Base-by-base conservation (phyloP, 2,329 filamentous ascomycete species). In the Hymenoscyphus fructigenus region DNA sequence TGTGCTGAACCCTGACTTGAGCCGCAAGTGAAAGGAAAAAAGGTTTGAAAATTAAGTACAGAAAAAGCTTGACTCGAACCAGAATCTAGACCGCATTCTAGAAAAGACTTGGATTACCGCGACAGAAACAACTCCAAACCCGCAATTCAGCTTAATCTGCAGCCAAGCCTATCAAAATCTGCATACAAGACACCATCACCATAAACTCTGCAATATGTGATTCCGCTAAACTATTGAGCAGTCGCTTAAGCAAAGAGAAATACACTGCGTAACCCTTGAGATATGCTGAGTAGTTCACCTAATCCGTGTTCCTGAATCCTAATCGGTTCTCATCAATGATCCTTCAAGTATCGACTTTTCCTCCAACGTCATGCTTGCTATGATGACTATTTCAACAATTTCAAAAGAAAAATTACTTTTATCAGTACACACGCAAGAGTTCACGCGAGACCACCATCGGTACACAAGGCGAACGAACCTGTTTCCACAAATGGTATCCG, bases 171-270 rank as follows among this genome's bases (percentile, higher is more conserved):
- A 10, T 53, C 9, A 38, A 38, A 38, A 38, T 38, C 36, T 38
- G 36, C 36, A 38, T 38, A 38, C 57, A 59, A 38, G 12, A 41
- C 32, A 20, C 32, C 36, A 28, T 12, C 47, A 53, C 10, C 47
- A 14, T 53, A 23, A 23, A 14, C 47, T 26, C 60, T 36, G 56
- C 59, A 65, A 65, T 68, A 67, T 72, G 50, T 69, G 63, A 71
- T 72, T 70, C 56, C 68, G 67, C 67, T 71, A 69, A 68, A 70
- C 67, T 71, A 72, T 68, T 69, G 59, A 72, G 69, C 66, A 69
- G 65, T 72, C 68, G 69, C 69, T 71, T 71, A 73, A 71, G 71
- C 68, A 75, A 74, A 73, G 66, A 66, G 72, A 73, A 38, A 74
- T 69, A 74, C 69, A 73, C 65, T 53, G 57, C 65, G 66, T 38